Evolutionary conservation across 495 filamentous ascomycete species (phyloP).

Genomic region (Astrothelium macrocarpum): DNA sequence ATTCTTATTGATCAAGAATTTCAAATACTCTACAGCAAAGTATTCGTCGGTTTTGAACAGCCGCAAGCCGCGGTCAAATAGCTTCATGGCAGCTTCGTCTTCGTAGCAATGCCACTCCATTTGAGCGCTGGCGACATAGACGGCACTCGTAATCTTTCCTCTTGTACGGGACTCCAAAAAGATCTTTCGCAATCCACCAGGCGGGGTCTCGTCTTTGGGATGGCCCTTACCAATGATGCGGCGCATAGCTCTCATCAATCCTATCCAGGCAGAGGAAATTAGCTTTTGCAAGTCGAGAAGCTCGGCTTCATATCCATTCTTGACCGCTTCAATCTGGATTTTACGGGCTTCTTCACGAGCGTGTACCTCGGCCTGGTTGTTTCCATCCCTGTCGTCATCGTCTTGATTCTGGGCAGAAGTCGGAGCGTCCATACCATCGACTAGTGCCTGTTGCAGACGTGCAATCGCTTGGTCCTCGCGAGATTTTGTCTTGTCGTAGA

Average conservation of each 20-base stretch:
- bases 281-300: conserved; percentile 63
- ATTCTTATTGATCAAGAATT: conserved; percentile 81
- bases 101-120: conserved; percentile 95
- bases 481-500: conserved; percentile 62
- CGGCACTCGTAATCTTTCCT: conserved; percentile 81
- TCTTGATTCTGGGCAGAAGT: conserved; percentile 52
- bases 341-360: conserved; percentile 23
- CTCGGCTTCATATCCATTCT: conserved; percentile 59
- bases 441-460: conserved; percentile 54
- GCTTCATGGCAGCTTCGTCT: conserved; percentile 79
- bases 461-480: conserved; percentile 62
- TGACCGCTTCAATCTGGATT: conserved; percentile 58
- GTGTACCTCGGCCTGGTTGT: conserved; percentile 40
- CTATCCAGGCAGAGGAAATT: conserved; percentile 88
- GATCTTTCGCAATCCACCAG: conserved; percentile 61
- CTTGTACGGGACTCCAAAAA: conserved; percentile 78
- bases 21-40: conserved; percentile 88
- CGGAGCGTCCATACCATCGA: conserved; percentile 12
- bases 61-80: conserved; percentile 87
- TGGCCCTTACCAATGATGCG: conserved; percentile 89
- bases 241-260: conserved; percentile 84
- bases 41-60: conserved; percentile 85
- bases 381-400: conserved; percentile 45
- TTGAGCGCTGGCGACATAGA: conserved; percentile 83
- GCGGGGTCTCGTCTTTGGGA: conserved; percentile 46